phyloP scores from a whole-genome alignment of 192 early-diverging fungal genomes.

The Coemansia guatemalensis region DNA sequence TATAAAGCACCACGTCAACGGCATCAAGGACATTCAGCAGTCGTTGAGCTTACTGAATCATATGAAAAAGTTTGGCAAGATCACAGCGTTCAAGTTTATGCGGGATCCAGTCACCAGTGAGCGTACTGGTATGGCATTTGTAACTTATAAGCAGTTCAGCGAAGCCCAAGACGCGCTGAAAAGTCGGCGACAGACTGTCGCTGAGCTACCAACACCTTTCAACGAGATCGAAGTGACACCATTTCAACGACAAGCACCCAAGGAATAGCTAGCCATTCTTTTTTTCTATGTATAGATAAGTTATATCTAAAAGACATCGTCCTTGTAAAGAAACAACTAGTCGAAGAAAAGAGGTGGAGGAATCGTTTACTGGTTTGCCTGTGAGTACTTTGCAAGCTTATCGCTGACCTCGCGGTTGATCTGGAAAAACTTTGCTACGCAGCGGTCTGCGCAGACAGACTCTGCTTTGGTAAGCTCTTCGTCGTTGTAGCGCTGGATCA shows the following conservation, averaged over 20 bases:
- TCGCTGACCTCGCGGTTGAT: conserved; percentile 73
- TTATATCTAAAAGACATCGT: neutral
- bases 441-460: conserved; percentile 86
- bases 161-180: conserved; percentile 20
- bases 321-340: conserved; percentile 5
- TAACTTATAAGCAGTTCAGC: conserved; percentile 25
- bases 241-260: neutral
- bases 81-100: conserved; percentile 33
- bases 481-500: conserved; percentile 76
- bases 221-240: conserved; percentile 21
- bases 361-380: conserved; percentile 35
- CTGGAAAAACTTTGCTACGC: conserved; percentile 84
- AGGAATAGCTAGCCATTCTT: neutral
- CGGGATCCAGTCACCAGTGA: conserved; percentile 38
- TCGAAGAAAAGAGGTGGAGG: neutral
- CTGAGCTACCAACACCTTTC: conserved; percentile 19
- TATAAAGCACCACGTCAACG: conserved; percentile 32
- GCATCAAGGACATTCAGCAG: conserved; percentile 16
- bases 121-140: conserved; percentile 36
- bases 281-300: neutral
- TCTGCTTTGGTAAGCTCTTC: conserved; percentile 88
- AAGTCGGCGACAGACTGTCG: conserved; percentile 11
- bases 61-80: conserved; percentile 35
- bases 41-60: conserved; percentile 31
- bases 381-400: conserved; percentile 64